Conservation (phyloP, 169 alveolate species). For the Cryptosporidium tyzzeri region DNA sequence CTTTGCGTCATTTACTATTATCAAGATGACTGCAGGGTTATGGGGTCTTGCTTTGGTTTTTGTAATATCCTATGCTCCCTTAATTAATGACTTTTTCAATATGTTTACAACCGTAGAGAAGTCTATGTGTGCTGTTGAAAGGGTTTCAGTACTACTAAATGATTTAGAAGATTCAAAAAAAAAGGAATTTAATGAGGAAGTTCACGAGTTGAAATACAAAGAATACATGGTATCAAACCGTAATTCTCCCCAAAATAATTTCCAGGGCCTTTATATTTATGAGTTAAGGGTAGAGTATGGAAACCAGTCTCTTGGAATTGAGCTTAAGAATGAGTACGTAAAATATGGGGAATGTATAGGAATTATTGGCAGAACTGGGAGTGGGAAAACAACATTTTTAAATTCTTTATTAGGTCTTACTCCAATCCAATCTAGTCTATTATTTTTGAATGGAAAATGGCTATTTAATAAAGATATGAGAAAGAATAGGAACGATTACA, state of each 20-base stretch:
- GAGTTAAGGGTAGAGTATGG: conserved; percentile 34
- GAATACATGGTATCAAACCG: not conserved
- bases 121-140: conserved; percentile 73
- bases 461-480: conserved; percentile 33
- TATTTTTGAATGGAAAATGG: conserved; percentile 35
- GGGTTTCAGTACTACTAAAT: conserved; percentile 41
- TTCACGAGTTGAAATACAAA: conserved; percentile 3
- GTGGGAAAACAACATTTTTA: conserved; percentile 67
- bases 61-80: conserved; percentile 68
- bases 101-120: conserved; percentile 56
- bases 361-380: conserved; percentile 64
- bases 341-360: conserved; percentile 69
- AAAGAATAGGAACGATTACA: conserved; percentile 56
- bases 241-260: not conserved
- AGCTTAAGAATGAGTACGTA: conserved; percentile 22
- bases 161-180: conserved; percentile 22
- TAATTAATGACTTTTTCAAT: conserved; percentile 37
- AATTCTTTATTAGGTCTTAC: conserved; percentile 50
- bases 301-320: conserved; percentile 54
- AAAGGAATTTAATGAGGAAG: conserved; percentile 31
- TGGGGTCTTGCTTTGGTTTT: conserved; percentile 73
- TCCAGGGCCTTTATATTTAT: conserved; percentile 41
- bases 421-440: conserved; percentile 13
- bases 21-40: conserved; percentile 31
- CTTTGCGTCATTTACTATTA: not conserved